A percentile compares a stretch with the other conserved stretches of the same genome.
Conservation (phyloP, 306 rosid genomes). For the Hippophae rhamnoides region DNA sequence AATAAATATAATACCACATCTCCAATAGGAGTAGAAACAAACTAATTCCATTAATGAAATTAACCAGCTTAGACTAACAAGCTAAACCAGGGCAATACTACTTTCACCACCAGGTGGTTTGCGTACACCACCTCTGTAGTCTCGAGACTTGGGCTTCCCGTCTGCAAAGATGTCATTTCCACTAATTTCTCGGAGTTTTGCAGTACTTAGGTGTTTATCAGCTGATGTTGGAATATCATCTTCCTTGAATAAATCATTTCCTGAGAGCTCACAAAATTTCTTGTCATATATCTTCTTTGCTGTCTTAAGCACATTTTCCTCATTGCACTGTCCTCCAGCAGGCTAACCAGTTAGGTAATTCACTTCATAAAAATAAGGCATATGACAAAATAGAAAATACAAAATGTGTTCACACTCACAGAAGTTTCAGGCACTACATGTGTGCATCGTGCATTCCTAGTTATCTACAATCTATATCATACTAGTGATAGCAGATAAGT, state of each 20-base stretch:
- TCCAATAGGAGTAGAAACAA: conserved; percentile 43
- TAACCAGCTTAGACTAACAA: conserved; percentile 47
- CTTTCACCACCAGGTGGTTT: conserved; percentile 99
- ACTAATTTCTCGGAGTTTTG: conserved; percentile 83
- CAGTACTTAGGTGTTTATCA: conserved; percentile 69
- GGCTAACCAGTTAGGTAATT: neutral
- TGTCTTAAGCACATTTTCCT: conserved; percentile 52
- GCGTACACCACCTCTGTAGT: conserved; percentile 88
- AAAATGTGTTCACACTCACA: neutral
- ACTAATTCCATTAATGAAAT: conserved; percentile 36
- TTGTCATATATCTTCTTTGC: conserved; percentile 78
- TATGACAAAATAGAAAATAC: conserved; percentile 11
- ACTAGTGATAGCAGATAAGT: no score
- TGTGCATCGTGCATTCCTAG: no score
- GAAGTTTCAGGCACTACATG: no score
- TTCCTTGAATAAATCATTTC: conserved; percentile 79
- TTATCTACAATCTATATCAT: no score
- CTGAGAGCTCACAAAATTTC: conserved; percentile 73
- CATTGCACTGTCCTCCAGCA: conserved; percentile 40
- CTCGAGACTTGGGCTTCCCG: conserved; percentile 85
- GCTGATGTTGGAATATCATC: conserved; percentile 60
- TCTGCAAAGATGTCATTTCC: conserved; percentile 96
- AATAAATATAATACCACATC: conserved; percentile 50
- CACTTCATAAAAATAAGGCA: conserved; percentile 22
- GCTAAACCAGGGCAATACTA: conserved; percentile 91